phyloP scores from a whole-genome alignment of 1,139 yeast genomes.

The Debaryomyces sp. region DNA sequence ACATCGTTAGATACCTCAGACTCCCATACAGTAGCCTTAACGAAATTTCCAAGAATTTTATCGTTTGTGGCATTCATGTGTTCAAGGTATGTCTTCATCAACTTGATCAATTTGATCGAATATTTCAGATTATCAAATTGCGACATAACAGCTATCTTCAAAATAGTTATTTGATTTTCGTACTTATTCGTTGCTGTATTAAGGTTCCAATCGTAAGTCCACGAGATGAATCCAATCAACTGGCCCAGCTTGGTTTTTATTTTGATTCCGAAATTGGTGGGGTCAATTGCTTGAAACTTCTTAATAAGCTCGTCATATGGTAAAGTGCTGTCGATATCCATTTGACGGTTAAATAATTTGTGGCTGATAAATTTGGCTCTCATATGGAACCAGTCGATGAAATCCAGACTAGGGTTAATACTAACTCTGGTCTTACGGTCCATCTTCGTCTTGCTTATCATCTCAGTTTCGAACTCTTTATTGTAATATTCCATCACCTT shows the following conservation, averaged over 20 bases:
- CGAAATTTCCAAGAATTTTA: conserved; percentile 17
- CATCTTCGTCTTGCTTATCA: conserved; percentile 19
- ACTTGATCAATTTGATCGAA: conserved; percentile 26
- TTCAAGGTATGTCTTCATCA: conserved; percentile 22
- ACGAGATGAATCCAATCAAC: conserved; percentile 34
- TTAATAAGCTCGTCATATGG: conserved; percentile 27
- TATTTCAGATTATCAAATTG: conserved; percentile 20
- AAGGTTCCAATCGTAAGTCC: conserved; percentile 45
- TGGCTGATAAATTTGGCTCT: conserved; percentile 41
- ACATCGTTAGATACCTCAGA: conserved; percentile 27
- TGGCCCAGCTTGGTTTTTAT: conserved; percentile 18
- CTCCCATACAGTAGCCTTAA: conserved; percentile 39
- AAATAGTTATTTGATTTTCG: conserved; percentile 30
- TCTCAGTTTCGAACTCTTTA: conserved; percentile 20
- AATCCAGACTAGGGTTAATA: conserved; percentile 30
- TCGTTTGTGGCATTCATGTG: conserved; percentile 14
- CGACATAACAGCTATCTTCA: conserved; percentile 29
- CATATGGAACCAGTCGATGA: conserved; percentile 49
- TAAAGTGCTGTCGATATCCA: conserved; percentile 23
- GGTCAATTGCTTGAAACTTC: conserved; percentile 24
- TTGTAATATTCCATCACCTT: conserved; percentile 26
- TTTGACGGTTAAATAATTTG: conserved; percentile 25
- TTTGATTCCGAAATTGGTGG: conserved; percentile 37
- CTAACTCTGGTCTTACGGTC: conserved; percentile 36
- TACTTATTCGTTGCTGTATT: conserved; percentile 9